phyloP scores from a whole-genome alignment of 1,284 basidiomycete species.

The Megacollybia platyphylla region DNA sequence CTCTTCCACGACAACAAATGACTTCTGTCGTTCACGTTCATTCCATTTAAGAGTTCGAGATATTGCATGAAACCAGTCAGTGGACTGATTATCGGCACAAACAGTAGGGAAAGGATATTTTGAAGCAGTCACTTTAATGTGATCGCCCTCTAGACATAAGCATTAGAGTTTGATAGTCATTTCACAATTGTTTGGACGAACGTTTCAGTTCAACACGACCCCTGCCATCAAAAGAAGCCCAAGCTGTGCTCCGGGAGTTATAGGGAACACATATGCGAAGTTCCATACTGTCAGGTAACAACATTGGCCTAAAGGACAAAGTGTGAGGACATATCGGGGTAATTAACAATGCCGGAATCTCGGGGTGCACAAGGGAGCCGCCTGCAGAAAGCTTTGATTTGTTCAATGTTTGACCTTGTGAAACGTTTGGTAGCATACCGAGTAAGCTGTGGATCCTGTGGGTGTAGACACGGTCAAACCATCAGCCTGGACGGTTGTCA shows the following conservation, averaged over 20 bases:
- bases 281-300: conserved; percentile 97
- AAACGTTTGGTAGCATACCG: conserved; percentile 34
- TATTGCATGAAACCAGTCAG: conserved; percentile 97
- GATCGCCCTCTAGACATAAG: conserved; percentile 76
- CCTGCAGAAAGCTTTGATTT: conserved; percentile 79
- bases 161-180: conserved; percentile 3
- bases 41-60: conserved; percentile 97
- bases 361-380: conserved; percentile 94
- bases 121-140: conserved; percentile 97
- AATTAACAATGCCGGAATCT: conserved; percentile 93
- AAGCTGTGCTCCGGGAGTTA: conserved; percentile 95
- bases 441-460: conserved; percentile 93
- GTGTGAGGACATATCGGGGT: conserved; percentile 99
- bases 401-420: background rate
- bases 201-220: conserved; percentile 93
- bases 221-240: conserved; percentile 97
- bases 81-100: conserved; percentile 93
- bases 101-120: conserved; percentile 99
- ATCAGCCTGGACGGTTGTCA: conserved; percentile 98
- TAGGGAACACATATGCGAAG: conserved; percentile 96
- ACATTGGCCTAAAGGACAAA: conserved; percentile 96
- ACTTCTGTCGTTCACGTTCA: conserved; percentile 93
- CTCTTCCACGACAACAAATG: conserved; percentile 95
- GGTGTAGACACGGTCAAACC: conserved; percentile 84
- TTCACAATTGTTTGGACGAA: conserved; percentile 27